Evolutionary conservation across 202 grass and related monocot genomes (phyloP), one percentile per base, ranked within the genome.

Genomic region (Schoenoplectus triqueter): DNA sequence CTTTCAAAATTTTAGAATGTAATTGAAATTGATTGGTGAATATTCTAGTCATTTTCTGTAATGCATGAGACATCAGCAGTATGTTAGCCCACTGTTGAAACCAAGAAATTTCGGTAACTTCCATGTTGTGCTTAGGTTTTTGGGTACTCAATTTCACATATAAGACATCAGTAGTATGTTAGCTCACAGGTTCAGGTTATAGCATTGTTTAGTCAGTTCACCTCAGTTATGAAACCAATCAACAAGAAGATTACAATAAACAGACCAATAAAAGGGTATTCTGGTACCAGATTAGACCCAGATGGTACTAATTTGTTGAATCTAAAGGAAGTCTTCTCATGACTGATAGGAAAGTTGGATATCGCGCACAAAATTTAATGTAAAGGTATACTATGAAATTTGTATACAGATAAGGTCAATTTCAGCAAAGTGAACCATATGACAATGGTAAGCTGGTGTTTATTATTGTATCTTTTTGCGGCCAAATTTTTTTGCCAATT

Each of bases 341-440:
- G 7, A 73, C 46, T 5, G 9, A 51, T 73, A 73, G 20, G 42
- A 17, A 72, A 72, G 42, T 20, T 45, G 44, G 70, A 47, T 47
- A 73, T 51, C 51, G 47, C 15, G 7, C n/a, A 73, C 51, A 73
- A 50, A 4, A 11, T 73, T 73, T 17, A 73, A 73, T 73, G 45
- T 20, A 73, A 71, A 70, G 11, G 41, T 70, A 46, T 70, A 19
- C 42, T 31, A 31, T 31, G 31, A 47, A 71, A 71, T 48, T 71
- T 48, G 11, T 11, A 42, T 44, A 48, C 68, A 18, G 15, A 14
- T 51, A n/a, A n/a, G 20, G 17, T 73, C 48, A 49, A 73, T 20
- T 50, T 50, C 7, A 73, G 69, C 48, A 67, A 72, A n/a, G n/a
- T 21, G 2, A 51, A 21, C 17, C 46, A 73, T 7, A 8, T 51